Percentiles rank a stretch among this genome's conserved stretches.
These are phyloP conservation scores for Nothopassalora personata DNA, from an alignment of 2,329 filamentous ascomycete genomes.

Conservation along the genomic window DNA sequence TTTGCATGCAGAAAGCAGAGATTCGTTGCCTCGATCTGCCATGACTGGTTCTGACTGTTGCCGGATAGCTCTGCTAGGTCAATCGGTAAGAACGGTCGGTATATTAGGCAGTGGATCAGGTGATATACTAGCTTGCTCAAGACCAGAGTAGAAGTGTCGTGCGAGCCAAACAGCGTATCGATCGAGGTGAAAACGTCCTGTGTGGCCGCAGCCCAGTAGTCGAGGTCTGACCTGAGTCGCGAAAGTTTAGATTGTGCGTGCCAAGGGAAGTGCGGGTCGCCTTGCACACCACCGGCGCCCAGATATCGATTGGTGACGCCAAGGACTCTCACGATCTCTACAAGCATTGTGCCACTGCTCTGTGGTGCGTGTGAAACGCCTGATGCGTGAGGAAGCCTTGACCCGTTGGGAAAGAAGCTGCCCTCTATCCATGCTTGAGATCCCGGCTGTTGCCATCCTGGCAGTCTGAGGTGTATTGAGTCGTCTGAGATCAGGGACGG, in stretches of 20 bases:
- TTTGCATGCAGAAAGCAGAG: constrained; percentile 83
- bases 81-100: constrained; percentile 79
- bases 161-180: constrained; percentile 68
- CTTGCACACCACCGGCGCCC: constrained; percentile 78
- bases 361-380: constrained; percentile 59
- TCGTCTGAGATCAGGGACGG: constrained; percentile 76
- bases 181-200: constrained; percentile 73
- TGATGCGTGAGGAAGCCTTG: constrained; percentile 54
- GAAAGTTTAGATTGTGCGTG: constrained; percentile 79
- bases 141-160: constrained; percentile 71
- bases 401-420: constrained; percentile 72
- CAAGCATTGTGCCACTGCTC: constrained; percentile 72
- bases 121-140: constrained; percentile 85
- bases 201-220: constrained; percentile 78
- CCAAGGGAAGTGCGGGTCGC: constrained; percentile 87
- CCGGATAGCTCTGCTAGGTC: constrained; percentile 75
- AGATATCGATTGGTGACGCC: constrained; percentile 80
- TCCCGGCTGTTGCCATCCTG: constrained; percentile 64
- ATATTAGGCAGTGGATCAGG: constrained; percentile 78
- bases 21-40: constrained; percentile 88
- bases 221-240: constrained; percentile 77
- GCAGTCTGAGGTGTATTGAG: constrained; percentile 67
- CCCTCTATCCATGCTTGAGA: constrained; percentile 63
- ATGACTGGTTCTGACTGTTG: constrained; percentile 78
- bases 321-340: constrained; percentile 77